Conservation (phyloP, 331 rosid genomes). For the Ulmus americana region DNA sequence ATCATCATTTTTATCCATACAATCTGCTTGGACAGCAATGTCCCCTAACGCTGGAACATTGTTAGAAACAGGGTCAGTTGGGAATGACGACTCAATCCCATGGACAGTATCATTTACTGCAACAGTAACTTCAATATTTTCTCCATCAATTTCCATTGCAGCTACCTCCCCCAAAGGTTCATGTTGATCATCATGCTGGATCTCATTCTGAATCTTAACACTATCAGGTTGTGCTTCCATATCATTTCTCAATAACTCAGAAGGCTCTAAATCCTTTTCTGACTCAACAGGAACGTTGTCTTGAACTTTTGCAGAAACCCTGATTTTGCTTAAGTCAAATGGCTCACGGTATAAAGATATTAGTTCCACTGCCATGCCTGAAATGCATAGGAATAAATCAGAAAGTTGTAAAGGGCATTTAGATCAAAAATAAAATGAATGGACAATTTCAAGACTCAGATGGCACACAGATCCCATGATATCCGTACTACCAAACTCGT, state of each 20-base stretch:
- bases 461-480: neutral
- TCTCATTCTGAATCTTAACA: slow-evolving; percentile 27
- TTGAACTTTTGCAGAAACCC: slow-evolving; percentile 40
- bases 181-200: slow-evolving; percentile 36
- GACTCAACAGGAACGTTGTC: slow-evolving; percentile 38
- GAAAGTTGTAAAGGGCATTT: slow-evolving; percentile 14
- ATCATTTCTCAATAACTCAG: slow-evolving; percentile 37
- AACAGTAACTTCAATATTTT: slow-evolving; percentile 32
- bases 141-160: slow-evolving; percentile 40
- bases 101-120: slow-evolving; percentile 34
- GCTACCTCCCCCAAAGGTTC: slow-evolving; percentile 28
- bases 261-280: slow-evolving; percentile 40
- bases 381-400: slow-evolving; percentile 23
- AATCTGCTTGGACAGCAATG: slow-evolving; percentile 24
- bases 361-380: slow-evolving; percentile 65
- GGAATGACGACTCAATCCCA: slow-evolving; percentile 36
- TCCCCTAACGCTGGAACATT: slow-evolving; percentile 30
- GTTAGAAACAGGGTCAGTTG: slow-evolving; percentile 30
- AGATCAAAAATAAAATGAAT: neutral
- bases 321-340: slow-evolving; percentile 50
- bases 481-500: neutral
- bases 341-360: slow-evolving; percentile 44
- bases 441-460: neutral
- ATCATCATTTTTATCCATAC: slow-evolving; percentile 38
- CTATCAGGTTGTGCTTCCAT: slow-evolving; percentile 38